Evolutionary conservation across 2,329 filamentous ascomycete species (phyloP).

Genomic region (Cordyceps farinosa): DNA sequence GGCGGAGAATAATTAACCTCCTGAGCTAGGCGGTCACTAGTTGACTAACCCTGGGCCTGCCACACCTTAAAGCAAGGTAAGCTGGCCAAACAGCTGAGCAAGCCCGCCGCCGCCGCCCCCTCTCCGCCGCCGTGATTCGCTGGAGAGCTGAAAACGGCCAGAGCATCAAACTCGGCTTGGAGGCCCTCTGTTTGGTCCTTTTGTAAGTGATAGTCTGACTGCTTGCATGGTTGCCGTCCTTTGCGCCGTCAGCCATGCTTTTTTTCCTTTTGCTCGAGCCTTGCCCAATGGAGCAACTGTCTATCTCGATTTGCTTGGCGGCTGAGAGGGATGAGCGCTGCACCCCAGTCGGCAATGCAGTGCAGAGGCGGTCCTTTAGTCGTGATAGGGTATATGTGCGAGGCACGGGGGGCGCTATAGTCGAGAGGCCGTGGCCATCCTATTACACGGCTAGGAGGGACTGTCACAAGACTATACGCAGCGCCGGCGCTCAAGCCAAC

Average conservation of each 20-base stretch:
- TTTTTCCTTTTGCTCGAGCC: background rate
- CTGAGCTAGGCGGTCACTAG: background rate
- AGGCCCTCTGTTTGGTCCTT: background rate
- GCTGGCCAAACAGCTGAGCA: background rate
- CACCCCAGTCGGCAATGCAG: slow-evolving; percentile 6
- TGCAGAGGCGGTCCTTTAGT: background rate
- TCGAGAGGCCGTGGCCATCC: background rate
- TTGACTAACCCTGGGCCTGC: background rate
- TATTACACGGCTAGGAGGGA: background rate
- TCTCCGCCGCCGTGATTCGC: too few species aligned
- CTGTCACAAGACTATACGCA: background rate
- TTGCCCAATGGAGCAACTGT: slow-evolving; percentile 8
- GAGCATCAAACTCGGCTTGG: background rate
- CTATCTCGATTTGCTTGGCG: slow-evolving; percentile 13
- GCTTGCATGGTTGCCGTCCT: background rate
- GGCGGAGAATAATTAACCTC: slow-evolving; percentile 1
- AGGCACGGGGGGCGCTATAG: background rate
- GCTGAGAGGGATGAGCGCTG: slow-evolving; percentile 1
- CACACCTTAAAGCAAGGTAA: slow-evolving; percentile 1
- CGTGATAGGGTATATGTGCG: background rate
- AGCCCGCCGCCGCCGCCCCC: too few species aligned
- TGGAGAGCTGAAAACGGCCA: background rate
- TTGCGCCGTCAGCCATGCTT: background rate
- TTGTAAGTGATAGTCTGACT: background rate
- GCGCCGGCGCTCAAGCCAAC: background rate